A percentile compares a stretch with the other conserved stretches of the same genome.
These are phyloP conservation scores for Ogataea pignaliae DNA, from an alignment of 805 yeast genomes.

Conservation along the genomic window DNA sequence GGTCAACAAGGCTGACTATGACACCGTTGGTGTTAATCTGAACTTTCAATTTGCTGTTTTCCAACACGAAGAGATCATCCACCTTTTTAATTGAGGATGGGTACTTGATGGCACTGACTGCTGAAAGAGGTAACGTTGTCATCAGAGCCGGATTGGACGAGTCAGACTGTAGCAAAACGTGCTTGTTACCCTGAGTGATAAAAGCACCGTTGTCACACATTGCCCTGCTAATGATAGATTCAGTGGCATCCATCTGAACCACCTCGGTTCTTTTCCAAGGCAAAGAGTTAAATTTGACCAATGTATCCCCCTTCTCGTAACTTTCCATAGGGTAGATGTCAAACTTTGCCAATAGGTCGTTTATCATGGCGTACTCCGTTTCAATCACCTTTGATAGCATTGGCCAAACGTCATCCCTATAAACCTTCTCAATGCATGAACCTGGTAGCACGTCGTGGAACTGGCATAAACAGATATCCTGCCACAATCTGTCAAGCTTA, in stretches of 20 bases:
- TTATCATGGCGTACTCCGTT: slow-evolving; percentile 47
- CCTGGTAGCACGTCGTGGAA: slow-evolving; percentile 99
- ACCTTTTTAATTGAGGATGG: slow-evolving; percentile 46
- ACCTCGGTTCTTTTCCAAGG: slow-evolving; percentile 61
- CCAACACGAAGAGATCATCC: slow-evolving; percentile 40
- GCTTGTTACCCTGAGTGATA: slow-evolving; percentile 13
- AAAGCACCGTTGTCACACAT: neutral
- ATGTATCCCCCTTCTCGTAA: slow-evolving; percentile 10
- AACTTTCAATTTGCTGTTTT: slow-evolving; percentile 60
- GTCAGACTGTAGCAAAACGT: slow-evolving; percentile 14
- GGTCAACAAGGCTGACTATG: slow-evolving; percentile 61
- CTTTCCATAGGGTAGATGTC: slow-evolving; percentile 7
- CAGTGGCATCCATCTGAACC: slow-evolving; percentile 24
- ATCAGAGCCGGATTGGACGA: slow-evolving; percentile 11
- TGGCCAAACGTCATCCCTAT: slow-evolving; percentile 81
- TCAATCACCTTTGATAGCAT: slow-evolving; percentile 58
- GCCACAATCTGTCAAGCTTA: slow-evolving; percentile 75
- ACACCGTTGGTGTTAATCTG: slow-evolving; percentile 48
- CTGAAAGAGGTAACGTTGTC: slow-evolving; percentile 14
- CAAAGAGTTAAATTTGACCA: slow-evolving; percentile 46
- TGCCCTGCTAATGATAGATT: neutral
- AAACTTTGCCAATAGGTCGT: slow-evolving; percentile 33
- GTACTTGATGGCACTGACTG: slow-evolving; percentile 27
- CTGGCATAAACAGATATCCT: slow-evolving; percentile 82
- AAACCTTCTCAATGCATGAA: slow-evolving; percentile 90